Conservation (phyloP, 78 protist genomes). For the Dictyostelium firmibasis region DNA sequence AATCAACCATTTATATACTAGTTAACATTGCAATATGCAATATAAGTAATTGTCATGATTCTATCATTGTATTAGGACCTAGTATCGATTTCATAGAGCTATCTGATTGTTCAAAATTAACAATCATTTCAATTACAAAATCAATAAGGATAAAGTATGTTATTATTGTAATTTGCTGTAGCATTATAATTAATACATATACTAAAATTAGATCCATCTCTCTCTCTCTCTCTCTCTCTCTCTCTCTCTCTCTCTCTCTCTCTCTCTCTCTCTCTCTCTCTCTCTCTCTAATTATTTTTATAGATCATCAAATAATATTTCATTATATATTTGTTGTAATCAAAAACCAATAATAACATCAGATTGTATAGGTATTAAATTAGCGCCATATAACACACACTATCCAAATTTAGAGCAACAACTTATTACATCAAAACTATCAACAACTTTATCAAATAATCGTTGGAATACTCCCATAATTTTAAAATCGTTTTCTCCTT, state of each 20-base stretch:
- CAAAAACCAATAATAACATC: constrained; percentile 59
- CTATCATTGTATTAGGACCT: constrained; percentile 52
- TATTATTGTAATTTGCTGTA: no score
- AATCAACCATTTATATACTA: constrained; percentile 38
- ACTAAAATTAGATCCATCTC: no score
- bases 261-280: no score
- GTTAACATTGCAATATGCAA: constrained; percentile 15
- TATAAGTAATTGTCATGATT: constrained; percentile 52
- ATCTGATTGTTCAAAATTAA: constrained; percentile 27
- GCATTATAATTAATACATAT: no score
- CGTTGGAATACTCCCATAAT: constrained; percentile 25
- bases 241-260: no score
- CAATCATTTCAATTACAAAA: constrained; percentile 57
- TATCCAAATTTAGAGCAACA: constrained; percentile 57
- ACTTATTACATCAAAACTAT: constrained; percentile 23
- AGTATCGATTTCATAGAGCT: constrained; percentile 50
- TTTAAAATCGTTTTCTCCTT: constrained; percentile 7
- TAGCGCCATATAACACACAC: constrained; percentile 75
- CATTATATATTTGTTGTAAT: constrained; percentile 51
- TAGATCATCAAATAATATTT: constrained; percentile 47
- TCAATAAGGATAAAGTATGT: constrained; percentile 53
- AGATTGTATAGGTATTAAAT: constrained; percentile 26
- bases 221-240: no score
- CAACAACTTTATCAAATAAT: background rate
- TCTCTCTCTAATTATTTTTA: no score